A percentile compares a stretch with the other conserved stretches of the same genome.
These are phyloP conservation scores for Brassica nigra DNA, from an alignment of 345 rosid species.

Conservation along the genomic window DNA sequence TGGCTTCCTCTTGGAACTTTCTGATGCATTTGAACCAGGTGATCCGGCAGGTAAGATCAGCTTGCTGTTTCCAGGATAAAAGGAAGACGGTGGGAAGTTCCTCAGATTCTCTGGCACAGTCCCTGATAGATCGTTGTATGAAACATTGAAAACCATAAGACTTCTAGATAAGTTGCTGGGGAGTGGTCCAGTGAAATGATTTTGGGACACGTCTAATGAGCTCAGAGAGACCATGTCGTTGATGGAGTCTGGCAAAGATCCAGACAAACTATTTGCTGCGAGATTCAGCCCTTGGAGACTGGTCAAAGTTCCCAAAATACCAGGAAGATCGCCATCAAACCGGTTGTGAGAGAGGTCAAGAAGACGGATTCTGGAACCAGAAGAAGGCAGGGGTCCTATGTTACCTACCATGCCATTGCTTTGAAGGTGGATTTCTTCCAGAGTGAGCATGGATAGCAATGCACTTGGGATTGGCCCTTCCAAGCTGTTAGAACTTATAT, in stretches of 20 bases:
- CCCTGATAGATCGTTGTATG: constrained; percentile 87
- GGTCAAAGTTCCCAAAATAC: constrained; percentile 59
- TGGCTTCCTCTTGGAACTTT: constrained; percentile 54
- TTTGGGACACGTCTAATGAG: constrained; percentile 76
- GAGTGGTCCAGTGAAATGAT: constrained; percentile 74
- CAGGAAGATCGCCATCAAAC: constrained; percentile 74
- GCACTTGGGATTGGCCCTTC: constrained; percentile 65
- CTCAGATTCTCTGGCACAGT: constrained; percentile 82
- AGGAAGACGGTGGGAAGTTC: constrained; percentile 74
- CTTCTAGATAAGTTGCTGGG: constrained; percentile 66
- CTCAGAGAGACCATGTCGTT: constrained; percentile 60
- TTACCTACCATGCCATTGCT: constrained; percentile 67
- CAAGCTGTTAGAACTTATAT: constrained; percentile 72
- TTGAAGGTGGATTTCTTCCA: constrained; percentile 75
- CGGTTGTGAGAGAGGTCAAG: constrained; percentile 86
- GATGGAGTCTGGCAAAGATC: constrained; percentile 84
- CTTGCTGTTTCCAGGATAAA: constrained; percentile 75
- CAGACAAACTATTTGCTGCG: constrained; percentile 80
- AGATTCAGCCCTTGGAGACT: constrained; percentile 73
- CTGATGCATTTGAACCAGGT: constrained; percentile 51
- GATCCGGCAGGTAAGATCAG: constrained; percentile 57
- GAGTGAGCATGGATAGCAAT: constrained; percentile 62
- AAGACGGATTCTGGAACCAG: constrained; percentile 55
- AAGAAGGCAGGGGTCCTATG: constrained; percentile 50
- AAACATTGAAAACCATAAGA: constrained; percentile 71